A percentile compares a stretch with the other conserved stretches of the same genome.
Evolutionary conservation across 1,284 basidiomycete species (phyloP).

Genomic region (Ustilago xerochloae): DNA sequence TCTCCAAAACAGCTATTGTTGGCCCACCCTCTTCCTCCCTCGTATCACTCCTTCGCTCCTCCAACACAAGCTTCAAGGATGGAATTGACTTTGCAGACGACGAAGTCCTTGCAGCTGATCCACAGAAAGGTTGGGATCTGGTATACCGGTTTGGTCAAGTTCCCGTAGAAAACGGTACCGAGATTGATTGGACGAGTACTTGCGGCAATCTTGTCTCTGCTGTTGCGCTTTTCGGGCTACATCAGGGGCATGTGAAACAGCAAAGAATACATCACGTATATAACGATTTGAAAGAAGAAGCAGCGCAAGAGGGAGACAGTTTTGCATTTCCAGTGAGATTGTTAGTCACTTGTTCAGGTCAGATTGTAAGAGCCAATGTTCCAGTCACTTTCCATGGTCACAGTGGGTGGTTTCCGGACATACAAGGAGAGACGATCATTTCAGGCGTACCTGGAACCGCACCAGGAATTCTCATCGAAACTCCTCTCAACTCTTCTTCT

Average conservation of each 20-base stretch:
- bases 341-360: slow-evolving; percentile 54
- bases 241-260: slow-evolving; percentile 31
- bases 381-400: slow-evolving; percentile 26
- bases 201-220: slow-evolving; percentile 66
- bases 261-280: slow-evolving; percentile 17
- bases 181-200: slow-evolving; percentile 63
- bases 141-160: slow-evolving; percentile 67
- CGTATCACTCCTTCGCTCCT: not conserved
- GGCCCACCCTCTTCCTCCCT: slow-evolving; percentile 35
- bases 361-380: slow-evolving; percentile 53
- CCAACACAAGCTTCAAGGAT: slow-evolving; percentile 13
- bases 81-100: slow-evolving; percentile 53
- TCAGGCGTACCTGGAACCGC: slow-evolving; percentile 64
- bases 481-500: slow-evolving; percentile 36
- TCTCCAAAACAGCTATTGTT: slow-evolving; percentile 83
- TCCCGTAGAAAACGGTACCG: slow-evolving; percentile 39
- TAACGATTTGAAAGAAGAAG: not conserved
- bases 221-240: slow-evolving; percentile 55
- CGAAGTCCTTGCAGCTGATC: slow-evolving; percentile 12
- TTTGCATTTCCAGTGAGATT: slow-evolving; percentile 47
- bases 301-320: not conserved
- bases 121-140: slow-evolving; percentile 52
- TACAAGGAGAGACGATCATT: slow-evolving; percentile 49
- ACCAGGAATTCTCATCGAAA: slow-evolving; percentile 57
- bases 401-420: slow-evolving; percentile 35